These are phyloP conservation scores for Wickerhamiella occidentalis DNA, from an alignment of 805 yeast genomes.

Conservation along the genomic window DNA sequence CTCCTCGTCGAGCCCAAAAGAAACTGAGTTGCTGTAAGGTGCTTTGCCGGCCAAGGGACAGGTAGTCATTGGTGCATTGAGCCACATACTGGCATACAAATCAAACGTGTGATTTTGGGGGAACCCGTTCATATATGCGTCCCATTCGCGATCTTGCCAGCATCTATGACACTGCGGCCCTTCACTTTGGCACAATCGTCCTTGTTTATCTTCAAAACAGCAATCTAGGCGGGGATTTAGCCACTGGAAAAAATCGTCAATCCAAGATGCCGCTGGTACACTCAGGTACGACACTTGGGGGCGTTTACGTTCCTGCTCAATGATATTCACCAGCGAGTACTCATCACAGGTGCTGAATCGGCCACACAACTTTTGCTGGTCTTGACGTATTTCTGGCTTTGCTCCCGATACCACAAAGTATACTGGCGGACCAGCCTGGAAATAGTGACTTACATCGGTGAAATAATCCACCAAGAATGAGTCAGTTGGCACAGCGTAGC, in stretches of 20 bases:
- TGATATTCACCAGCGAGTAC: conserved; percentile 61
- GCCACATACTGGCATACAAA: conserved; percentile 69
- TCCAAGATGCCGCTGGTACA: conserved; percentile 84
- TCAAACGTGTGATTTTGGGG: conserved; percentile 68
- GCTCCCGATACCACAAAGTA: conserved; percentile 67
- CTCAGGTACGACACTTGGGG: conserved; percentile 50
- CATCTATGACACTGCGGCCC: conserved; percentile 60
- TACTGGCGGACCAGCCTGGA: conserved; percentile 85
- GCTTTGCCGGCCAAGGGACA: conserved; percentile 96
- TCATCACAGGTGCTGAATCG: conserved; percentile 74
- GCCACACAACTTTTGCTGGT: conserved; percentile 74
- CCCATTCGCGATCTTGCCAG: conserved; percentile 43
- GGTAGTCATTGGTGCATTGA: conserved; percentile 58
- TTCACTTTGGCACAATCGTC: conserved; percentile 18
- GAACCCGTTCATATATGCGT: conserved; percentile 63
- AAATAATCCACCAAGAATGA: conserved; percentile 77
- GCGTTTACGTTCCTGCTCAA: conserved; percentile 75
- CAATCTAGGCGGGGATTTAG: conserved; percentile 80
- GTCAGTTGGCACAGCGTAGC: conserved; percentile 71
- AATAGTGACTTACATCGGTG: conserved; percentile 55
- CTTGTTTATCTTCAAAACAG: conserved; percentile 41
- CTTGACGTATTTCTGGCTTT: conserved; percentile 46
- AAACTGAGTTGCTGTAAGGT: conserved; percentile 52
- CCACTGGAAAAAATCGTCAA: conserved; percentile 82
- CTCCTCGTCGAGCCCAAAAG: conserved; percentile 26